Conservation (phyloP, 208 protist species). For the Wallacemonas sp. region DNA sequence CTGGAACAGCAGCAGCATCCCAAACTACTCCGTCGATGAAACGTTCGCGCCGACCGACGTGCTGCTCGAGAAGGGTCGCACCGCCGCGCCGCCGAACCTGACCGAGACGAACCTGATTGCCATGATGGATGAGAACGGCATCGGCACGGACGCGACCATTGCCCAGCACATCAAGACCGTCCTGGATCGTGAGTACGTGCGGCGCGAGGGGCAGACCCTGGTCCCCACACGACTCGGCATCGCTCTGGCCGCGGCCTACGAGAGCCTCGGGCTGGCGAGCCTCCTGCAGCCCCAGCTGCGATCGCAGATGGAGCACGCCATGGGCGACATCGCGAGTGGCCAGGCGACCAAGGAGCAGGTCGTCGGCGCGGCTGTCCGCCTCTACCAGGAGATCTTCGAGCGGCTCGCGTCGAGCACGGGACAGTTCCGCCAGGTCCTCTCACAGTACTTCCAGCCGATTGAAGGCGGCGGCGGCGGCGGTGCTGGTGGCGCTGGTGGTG, state of each 20-base stretch:
- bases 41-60: constrained; percentile 86
- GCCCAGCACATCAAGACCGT: constrained; percentile 99
- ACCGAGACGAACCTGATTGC: constrained; percentile 97
- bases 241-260: constrained; percentile 95
- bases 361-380: constrained; percentile 66
- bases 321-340: constrained; percentile 85
- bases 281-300: constrained; percentile 92
- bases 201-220: constrained; percentile 76
- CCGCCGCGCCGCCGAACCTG: constrained; percentile 91
- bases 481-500: not conserved
- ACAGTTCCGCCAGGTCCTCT: constrained; percentile 59
- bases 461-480: not conserved
- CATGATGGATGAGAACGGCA: constrained; percentile 97
- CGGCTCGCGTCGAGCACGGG: constrained; percentile 39
- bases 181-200: constrained; percentile 91
- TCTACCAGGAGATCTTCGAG: constrained; percentile 83
- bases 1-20: constrained; percentile 91
- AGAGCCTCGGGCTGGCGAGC: constrained; percentile 91
- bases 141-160: constrained; percentile 99
- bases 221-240: constrained; percentile 95
- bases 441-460: constrained; percentile 34
- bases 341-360: constrained; percentile 77
- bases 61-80: constrained; percentile 76
- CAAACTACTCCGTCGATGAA: constrained; percentile 91
- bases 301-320: constrained; percentile 93